Evolutionary conservation across 495 filamentous ascomycete genomes (phyloP).

Genomic region (Stereocaulon alpinum): DNA sequence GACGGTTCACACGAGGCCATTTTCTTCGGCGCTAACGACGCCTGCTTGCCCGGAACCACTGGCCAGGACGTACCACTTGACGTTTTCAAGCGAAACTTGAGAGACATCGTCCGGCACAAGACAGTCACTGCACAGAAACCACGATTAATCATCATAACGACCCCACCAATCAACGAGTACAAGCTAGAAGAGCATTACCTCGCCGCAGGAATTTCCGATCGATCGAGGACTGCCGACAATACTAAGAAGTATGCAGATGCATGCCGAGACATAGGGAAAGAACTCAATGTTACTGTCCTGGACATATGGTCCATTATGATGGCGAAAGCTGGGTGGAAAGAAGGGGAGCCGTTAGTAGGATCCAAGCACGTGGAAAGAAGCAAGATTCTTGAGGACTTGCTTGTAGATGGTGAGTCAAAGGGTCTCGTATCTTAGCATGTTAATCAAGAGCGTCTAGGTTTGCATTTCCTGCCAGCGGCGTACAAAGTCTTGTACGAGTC

Average conservation of each 20-base stretch:
- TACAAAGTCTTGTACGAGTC: constrained; percentile 50
- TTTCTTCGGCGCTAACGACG: constrained; percentile 84
- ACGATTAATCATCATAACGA: constrained; percentile 64
- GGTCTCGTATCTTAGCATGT: not conserved
- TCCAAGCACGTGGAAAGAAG: constrained; percentile 41
- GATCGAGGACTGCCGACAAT: constrained; percentile 48
- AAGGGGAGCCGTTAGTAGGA: constrained; percentile 42
- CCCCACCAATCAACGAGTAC: constrained; percentile 75
- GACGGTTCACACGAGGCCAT: constrained; percentile 43
- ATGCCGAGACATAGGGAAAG: constrained; percentile 51
- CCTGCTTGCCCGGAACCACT: constrained; percentile 47
- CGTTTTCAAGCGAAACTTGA: constrained; percentile 61
- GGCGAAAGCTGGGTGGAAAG: constrained; percentile 51
- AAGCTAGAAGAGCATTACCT: constrained; percentile 44
- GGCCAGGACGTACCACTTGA: constrained; percentile 65
- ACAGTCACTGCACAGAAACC: constrained; percentile 56
- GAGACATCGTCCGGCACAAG: constrained; percentile 57
- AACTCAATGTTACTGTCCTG: constrained; percentile 53
- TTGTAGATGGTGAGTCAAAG: constrained; percentile 47
- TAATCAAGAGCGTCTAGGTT: constrained; percentile 31
- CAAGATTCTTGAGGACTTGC: constrained; percentile 38
- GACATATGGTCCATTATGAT: constrained; percentile 71
- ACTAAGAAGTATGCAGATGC: constrained; percentile 65
- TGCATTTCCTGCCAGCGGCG: constrained; percentile 53
- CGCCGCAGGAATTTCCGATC: constrained; percentile 35